Evolutionary conservation across 2,329 filamentous ascomycete species (phyloP).

Genomic region (Calonectria pauciramosa): DNA sequence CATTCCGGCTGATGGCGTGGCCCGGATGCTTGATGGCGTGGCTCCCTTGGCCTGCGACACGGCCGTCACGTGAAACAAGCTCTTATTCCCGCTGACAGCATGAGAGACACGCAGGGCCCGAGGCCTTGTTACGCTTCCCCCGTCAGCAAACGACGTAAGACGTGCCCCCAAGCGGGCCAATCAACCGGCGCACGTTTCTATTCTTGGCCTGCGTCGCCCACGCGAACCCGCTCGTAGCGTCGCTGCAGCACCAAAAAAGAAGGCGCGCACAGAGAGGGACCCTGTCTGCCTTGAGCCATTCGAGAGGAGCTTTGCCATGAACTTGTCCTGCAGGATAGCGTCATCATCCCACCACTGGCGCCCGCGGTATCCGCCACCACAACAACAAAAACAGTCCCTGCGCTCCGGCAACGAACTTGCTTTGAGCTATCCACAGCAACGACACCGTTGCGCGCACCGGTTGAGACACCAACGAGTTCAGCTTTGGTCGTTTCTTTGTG

Average conservation of each 20-base stretch:
- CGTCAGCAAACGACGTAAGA: slow-evolving; percentile 4
- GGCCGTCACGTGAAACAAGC: slow-evolving; percentile 16
- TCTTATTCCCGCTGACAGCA: slow-evolving; percentile 17
- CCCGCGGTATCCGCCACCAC: slow-evolving; percentile 15
- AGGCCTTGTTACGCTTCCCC: not conserved
- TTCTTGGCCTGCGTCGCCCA: slow-evolving; percentile 13
- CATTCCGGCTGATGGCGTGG: slow-evolving; percentile 22
- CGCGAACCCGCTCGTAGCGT: slow-evolving; percentile 9
- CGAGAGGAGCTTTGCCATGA: not conserved
- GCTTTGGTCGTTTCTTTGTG: not conserved
- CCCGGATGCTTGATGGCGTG: slow-evolving; percentile 16
- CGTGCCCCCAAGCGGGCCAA: not conserved
- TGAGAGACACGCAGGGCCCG: slow-evolving; percentile 5
- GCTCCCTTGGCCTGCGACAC: not conserved
- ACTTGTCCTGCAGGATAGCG: slow-evolving; percentile 19
- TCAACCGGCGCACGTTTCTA: slow-evolving; percentile 11
- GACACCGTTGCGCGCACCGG: not conserved
- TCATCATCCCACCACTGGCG: slow-evolving; percentile 13
- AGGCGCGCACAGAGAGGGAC: not conserved
- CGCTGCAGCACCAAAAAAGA: not conserved
- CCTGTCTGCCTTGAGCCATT: not conserved
- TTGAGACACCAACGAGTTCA: not conserved
- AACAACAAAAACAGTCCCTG: not conserved
- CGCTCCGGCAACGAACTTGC: slow-evolving; percentile 3
- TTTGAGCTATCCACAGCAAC: not conserved